phyloP scores from a whole-genome alignment of 257 asterid species.

The Jaltomata sinuosa region DNA sequence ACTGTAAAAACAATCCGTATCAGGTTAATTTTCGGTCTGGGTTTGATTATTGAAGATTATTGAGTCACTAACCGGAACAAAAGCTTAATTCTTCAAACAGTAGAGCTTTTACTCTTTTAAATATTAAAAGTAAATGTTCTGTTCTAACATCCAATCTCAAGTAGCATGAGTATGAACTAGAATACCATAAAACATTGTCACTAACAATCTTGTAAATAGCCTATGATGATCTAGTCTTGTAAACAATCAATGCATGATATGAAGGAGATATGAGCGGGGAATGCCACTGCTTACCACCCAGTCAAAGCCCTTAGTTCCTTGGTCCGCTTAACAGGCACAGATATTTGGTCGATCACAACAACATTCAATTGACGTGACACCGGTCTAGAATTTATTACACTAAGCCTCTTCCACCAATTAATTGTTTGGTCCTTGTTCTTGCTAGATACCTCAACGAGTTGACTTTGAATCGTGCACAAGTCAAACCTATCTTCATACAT shows the following conservation, averaged over 20 bases:
- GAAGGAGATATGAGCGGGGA: background rate
- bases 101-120: background rate
- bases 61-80: background rate
- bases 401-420: conserved; percentile 71
- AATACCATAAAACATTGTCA: background rate
- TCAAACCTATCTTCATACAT: conserved; percentile 95
- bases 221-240: background rate
- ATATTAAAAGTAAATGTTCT: background rate
- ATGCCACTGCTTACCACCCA: conserved; percentile 61
- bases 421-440: conserved; percentile 24
- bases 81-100: background rate
- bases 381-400: conserved; percentile 28
- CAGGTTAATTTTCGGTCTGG: background rate
- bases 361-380: conserved; percentile 27
- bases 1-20: background rate
- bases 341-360: conserved; percentile 40
- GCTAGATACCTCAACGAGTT: conserved; percentile 27
- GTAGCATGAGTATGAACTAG: background rate
- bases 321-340: conserved; percentile 76
- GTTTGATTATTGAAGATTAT: background rate
- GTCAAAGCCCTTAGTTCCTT: conserved; percentile 76
- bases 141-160: background rate
- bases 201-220: background rate
- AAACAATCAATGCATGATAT: background rate
- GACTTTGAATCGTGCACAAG: conserved; percentile 50